phyloP scores from a whole-genome alignment of 768 basidiomycete genomes.

The Mycena capillaripes region DNA sequence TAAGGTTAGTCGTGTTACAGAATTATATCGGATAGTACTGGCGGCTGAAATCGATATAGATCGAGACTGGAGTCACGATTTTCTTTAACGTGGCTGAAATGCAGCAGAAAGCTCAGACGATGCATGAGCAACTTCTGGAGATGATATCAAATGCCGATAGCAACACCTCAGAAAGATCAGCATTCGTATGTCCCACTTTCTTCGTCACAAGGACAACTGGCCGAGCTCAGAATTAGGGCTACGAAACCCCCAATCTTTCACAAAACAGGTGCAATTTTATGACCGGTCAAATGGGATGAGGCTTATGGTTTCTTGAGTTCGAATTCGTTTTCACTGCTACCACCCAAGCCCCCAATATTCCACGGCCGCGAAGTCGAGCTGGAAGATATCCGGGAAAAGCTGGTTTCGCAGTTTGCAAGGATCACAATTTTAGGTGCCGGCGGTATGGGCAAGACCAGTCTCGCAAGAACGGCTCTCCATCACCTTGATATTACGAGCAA shows the following conservation, averaged over 20 bases:
- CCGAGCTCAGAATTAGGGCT: no score
- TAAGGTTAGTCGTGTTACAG: no score
- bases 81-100: background rate
- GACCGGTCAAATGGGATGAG: background rate
- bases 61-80: no score
- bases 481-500: background rate
- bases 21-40: no score
- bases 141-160: background rate
- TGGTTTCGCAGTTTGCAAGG: background rate
- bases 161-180: background rate
- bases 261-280: background rate
- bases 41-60: no score
- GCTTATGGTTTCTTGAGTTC: background rate
- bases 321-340: background rate
- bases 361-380: conserved; percentile 8
- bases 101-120: background rate
- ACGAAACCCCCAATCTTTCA: background rate
- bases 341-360: background rate
- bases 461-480: background rate
- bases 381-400: background rate
- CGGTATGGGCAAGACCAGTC: no score
- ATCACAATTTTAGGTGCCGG: background rate
- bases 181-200: background rate
- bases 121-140: background rate
- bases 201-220: no score